phyloP scores from a whole-genome alignment of 352 stramenopile genomes.

The Globisporangium cylindrosporum region DNA sequence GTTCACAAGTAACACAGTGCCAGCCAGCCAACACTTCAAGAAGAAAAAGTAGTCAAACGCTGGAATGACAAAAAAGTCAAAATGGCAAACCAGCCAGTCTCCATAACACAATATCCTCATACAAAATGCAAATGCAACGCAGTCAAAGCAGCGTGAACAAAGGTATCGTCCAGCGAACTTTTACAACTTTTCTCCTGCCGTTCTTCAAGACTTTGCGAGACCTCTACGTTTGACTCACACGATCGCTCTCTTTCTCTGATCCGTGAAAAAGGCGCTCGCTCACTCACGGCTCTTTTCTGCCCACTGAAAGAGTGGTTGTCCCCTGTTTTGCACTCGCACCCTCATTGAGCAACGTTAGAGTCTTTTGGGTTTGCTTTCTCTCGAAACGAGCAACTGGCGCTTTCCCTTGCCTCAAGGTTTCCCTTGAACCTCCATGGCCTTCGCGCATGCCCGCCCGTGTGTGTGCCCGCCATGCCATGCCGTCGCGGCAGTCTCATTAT shows the following conservation, averaged over 20 bases:
- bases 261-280: background rate
- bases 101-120: no score
- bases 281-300: background rate
- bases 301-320: background rate
- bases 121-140: background rate
- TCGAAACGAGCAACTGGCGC: background rate
- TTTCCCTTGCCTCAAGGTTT: conserved; percentile 1
- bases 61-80: background rate
- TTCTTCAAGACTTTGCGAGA: background rate
- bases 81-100: no score
- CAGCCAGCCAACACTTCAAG: background rate
- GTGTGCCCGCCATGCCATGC: background rate
- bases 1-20: background rate
- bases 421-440: background rate
- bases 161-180: background rate
- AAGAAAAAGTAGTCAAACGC: conserved; percentile 7
- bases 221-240: background rate
- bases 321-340: background rate
- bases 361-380: background rate
- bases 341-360: background rate
- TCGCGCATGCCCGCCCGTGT: background rate
- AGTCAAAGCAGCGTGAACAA: background rate
- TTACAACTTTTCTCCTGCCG: background rate
- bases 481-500: background rate
- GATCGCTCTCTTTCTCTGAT: background rate